Evolutionary conservation across 2,329 filamentous ascomycete genomes (phyloP).

Genomic region (Hypoxylon sp.): DNA sequence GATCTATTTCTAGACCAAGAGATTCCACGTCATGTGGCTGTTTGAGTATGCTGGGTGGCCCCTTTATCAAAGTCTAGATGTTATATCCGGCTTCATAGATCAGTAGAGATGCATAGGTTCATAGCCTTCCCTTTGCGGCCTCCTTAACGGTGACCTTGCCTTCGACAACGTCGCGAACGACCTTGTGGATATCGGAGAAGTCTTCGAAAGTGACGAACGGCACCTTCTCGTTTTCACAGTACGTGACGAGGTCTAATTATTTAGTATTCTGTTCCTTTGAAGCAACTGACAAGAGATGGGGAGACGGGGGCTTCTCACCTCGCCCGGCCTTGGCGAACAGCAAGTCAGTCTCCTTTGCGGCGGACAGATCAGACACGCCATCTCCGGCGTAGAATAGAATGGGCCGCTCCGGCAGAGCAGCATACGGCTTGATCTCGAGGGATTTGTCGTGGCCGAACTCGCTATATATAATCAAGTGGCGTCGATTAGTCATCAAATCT

Average conservation of each 20-base stretch:
- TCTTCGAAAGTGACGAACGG: conserved; percentile 90
- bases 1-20: conserved; percentile 25
- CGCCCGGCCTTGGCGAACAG: conserved; percentile 93
- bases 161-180: conserved; percentile 80
- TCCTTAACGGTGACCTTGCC: conserved; percentile 78
- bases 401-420: conserved; percentile 79
- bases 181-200: conserved; percentile 82
- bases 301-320: conserved; percentile 62
- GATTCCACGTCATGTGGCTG: conserved; percentile 1
- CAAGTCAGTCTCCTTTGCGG: conserved; percentile 91
- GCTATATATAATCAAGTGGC: conserved; percentile 56
- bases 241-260: conserved; percentile 81
- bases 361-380: conserved; percentile 91
- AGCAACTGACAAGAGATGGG: background rate
- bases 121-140: conserved; percentile 66
- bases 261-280: conserved; percentile 29
- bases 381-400: conserved; percentile 95
- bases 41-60: background rate
- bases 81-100: conserved; percentile 3
- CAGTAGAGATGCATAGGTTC: background rate
- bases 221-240: conserved; percentile 85
- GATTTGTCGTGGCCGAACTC: conserved; percentile 98
- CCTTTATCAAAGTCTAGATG: conserved; percentile 11
- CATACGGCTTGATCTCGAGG: conserved; percentile 89
- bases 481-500: conserved; percentile 5